Conservation (phyloP, 2,329 filamentous ascomycete genomes). For the Diaporthe helianthi region DNA sequence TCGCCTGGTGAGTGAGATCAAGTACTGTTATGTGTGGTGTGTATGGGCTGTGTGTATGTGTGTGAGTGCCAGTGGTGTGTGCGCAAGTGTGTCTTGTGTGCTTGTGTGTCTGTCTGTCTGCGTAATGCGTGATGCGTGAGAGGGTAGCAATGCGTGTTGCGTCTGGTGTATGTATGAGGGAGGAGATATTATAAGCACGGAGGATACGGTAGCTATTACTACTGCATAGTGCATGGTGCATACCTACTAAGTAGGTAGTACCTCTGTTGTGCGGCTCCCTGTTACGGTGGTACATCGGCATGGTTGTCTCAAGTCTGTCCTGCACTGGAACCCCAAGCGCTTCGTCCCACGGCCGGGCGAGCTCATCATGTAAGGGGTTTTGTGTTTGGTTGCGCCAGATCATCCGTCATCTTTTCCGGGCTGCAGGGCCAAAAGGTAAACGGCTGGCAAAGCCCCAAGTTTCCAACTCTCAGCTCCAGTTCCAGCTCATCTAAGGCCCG, state of each 20-base stretch:
- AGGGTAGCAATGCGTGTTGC: constrained; percentile 3
- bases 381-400: constrained; percentile 6
- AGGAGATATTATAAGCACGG: constrained; percentile 6
- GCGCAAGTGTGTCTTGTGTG: background rate
- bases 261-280: constrained; percentile 4
- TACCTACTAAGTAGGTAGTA: background rate
- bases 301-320: constrained; percentile 26
- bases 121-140: background rate
- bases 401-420: constrained; percentile 1
- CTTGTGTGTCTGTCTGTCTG: background rate
- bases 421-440: background rate
- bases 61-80: background rate
- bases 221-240: background rate
- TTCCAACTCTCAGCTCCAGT: constrained; percentile 6
- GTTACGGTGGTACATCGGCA: constrained; percentile 19
- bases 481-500: constrained; percentile 1
- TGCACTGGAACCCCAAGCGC: constrained; percentile 25
- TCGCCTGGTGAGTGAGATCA: background rate
- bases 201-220: background rate
- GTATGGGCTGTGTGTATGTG: background rate
- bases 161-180: background rate
- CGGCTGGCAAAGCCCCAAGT: background rate
- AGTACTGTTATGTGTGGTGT: background rate
- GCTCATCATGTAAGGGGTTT: constrained; percentile 21
- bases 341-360: constrained; percentile 2